These are phyloP conservation scores for Bipolaris bicolor DNA, from an alignment of 2,329 filamentous ascomycete genomes.

Conservation along the genomic window DNA sequence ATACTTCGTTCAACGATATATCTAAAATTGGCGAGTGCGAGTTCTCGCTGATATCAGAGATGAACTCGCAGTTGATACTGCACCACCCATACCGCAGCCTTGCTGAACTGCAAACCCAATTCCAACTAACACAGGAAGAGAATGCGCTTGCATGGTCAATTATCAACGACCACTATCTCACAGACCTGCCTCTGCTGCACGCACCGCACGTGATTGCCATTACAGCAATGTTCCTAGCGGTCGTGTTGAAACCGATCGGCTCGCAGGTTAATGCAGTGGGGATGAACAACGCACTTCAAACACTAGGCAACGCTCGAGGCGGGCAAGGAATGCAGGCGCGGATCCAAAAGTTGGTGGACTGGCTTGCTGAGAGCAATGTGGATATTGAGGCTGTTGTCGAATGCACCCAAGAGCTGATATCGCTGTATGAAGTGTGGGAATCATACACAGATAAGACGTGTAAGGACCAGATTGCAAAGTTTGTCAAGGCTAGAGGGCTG, in stretches of 20 bases:
- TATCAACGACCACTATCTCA: slow-evolving; percentile 92
- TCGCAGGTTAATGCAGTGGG: slow-evolving; percentile 53
- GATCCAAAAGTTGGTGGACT: slow-evolving; percentile 73
- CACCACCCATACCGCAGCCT: slow-evolving; percentile 90
- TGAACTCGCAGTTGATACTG: slow-evolving; percentile 86
- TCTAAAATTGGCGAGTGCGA: slow-evolving; percentile 91
- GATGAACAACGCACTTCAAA: slow-evolving; percentile 48
- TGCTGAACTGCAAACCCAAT: slow-evolving; percentile 70
- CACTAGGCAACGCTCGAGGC: slow-evolving; percentile 41
- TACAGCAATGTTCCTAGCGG: slow-evolving; percentile 80
- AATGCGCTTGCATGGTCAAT: slow-evolving; percentile 77
- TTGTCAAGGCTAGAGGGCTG: slow-evolving; percentile 65
- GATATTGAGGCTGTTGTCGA: slow-evolving; percentile 86
- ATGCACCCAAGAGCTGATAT: slow-evolving; percentile 89
- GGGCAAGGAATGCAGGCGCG: slow-evolving; percentile 55
- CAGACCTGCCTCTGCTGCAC: slow-evolving; percentile 84
- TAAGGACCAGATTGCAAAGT: slow-evolving; percentile 67
- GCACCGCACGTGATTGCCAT: slow-evolving; percentile 89
- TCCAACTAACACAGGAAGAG: slow-evolving; percentile 79
- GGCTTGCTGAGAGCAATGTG: slow-evolving; percentile 84
- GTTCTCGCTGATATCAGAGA: slow-evolving; percentile 88
- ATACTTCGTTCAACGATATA: slow-evolving; percentile 63
- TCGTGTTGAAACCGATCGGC: slow-evolving; percentile 76
- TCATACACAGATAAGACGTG: slow-evolving; percentile 68
- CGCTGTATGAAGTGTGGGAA: slow-evolving; percentile 80